Evolutionary conservation across 2,329 filamentous ascomycete species (phyloP).

Genomic region (Cercospora beticola): DNA sequence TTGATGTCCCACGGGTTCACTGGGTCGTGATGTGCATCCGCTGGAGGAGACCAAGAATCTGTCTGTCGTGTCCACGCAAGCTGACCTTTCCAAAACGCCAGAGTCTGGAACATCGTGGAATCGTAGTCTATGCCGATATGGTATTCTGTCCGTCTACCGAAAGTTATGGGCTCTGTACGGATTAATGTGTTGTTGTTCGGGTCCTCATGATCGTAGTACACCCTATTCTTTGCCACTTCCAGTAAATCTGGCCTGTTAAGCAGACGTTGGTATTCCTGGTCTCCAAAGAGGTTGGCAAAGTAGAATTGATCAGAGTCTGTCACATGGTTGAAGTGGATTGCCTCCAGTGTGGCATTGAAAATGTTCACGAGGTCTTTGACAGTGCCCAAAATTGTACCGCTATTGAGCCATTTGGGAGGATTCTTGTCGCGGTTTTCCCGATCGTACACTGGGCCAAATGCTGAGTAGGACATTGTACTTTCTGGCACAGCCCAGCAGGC

Average conservation of each 20-base stretch:
- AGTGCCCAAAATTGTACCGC: conserved; percentile 48
- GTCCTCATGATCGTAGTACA: conserved; percentile 35
- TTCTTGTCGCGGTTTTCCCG: conserved; percentile 40
- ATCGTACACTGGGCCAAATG: conserved; percentile 51
- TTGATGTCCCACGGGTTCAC: conserved; percentile 24
- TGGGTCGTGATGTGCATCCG: conserved; percentile 7
- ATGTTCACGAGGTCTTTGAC: conserved; percentile 36
- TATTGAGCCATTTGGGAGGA: conserved; percentile 52
- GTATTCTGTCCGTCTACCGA: conserved; percentile 23
- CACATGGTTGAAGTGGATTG: conserved; percentile 37
- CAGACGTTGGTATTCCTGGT: conserved; percentile 48
- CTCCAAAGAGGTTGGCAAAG: conserved; percentile 54
- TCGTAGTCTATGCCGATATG: conserved; percentile 28
- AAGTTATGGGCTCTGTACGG: conserved; percentile 35
- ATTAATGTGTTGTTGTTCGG: conserved; percentile 39
- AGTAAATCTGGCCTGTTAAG: conserved; percentile 25
- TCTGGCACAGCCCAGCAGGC: conserved; percentile 38
- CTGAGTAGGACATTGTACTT: conserved; percentile 36
- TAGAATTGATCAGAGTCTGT: conserved; percentile 44
- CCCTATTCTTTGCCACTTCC: conserved; percentile 37
- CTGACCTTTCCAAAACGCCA: conserved; percentile 35
- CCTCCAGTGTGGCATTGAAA: conserved; percentile 45
- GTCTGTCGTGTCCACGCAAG: conserved; percentile 41
- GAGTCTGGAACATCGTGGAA: conserved; percentile 30
- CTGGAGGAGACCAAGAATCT: conserved; percentile 27